Evolutionary conservation across 768 basidiomycete species (phyloP).

Genomic region (Solioccasus polychromus): DNA sequence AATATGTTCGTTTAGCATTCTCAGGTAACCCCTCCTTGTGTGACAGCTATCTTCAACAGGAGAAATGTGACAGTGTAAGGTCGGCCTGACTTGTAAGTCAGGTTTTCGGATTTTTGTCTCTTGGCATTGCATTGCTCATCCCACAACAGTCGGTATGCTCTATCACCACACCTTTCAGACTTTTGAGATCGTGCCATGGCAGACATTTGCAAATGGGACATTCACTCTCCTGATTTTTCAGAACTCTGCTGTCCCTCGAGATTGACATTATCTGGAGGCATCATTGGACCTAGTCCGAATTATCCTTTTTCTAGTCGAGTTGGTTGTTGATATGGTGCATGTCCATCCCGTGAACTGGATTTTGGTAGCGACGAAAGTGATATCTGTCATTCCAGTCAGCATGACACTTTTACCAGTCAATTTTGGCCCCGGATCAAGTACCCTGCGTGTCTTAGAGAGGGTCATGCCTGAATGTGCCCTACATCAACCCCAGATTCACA

Average conservation of each 20-base stretch:
- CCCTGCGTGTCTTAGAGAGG: conserved; percentile 39
- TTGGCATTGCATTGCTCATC: conserved; percentile 34
- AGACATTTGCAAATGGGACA: conserved; percentile 43
- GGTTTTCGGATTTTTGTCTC: conserved; percentile 41
- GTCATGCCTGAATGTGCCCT: conserved; percentile 24
- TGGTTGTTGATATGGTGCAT: conserved; percentile 41
- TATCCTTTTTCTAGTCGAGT: conserved; percentile 37
- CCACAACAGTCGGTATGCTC: conserved; percentile 46
- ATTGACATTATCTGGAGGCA: conserved; percentile 43
- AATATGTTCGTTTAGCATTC: conserved; percentile 9
- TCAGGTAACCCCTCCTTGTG: conserved; percentile 32
- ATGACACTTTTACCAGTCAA: conserved; percentile 41
- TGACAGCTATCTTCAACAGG: conserved; percentile 51
- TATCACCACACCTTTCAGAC: conserved; percentile 42
- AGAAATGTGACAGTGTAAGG: conserved; percentile 56
- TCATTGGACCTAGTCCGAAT: conserved; percentile 22
- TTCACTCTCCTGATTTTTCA: conserved; percentile 47
- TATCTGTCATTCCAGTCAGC: conserved; percentile 11
- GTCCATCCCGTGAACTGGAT: conserved; percentile 55
- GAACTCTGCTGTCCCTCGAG: conserved; percentile 48
- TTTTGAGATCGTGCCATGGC: conserved; percentile 41
- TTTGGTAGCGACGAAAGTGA: conserved; percentile 34
- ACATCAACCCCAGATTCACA: conserved; percentile 7
- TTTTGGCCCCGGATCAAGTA: conserved; percentile 45
- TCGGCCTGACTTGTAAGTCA: conserved; percentile 45